Base-by-base conservation (phyloP, 192 early-diverging fungal genomes). In the Chytriomyces sp. region DNA sequence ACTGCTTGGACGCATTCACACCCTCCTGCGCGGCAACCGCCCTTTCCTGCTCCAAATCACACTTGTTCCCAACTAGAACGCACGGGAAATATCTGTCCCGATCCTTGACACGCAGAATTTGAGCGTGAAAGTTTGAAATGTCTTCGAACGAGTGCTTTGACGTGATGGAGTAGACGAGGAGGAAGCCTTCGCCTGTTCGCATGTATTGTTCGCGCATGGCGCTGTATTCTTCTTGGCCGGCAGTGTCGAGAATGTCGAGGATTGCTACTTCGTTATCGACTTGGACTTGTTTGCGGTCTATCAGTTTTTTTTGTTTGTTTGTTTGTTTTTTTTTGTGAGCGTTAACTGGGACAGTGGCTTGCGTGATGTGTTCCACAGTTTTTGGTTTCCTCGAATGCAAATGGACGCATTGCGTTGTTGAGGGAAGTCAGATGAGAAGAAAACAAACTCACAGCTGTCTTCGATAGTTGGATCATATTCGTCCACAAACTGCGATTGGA, bases 181-280 rank as follows among this genome's bases (percentile, higher is more conserved):
- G 83, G 81, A 96, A 96, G 2, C 94, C 94, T 72, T 96, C 90
- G 1, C 93, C 95, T 24, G 89, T 86, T 35, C 95, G 92, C 88
- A 97, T 96, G 69, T 97, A 96, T 71, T 96, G 89, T 81, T 95
- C 93, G 45, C 87, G 59, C 87, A 88, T 88, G 23, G 87, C 87
- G 57, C 57, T 53, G 79, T 95, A 95, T 75, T 95, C 94, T 73
- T 93, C 91, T 71, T 95, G 92, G 62, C 95, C 95, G 11, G 95
- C 95, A n/a, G 94, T 95, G 86, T 97, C 95, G 50, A 97, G 90
- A 62, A 97, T 90, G 75, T 97, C 95, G 24, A 97, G 87, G 77
- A 95, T 85, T 60, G 93, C 95, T 57, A 86, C 86, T 72, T 92
- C 89, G 69, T 85, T 87, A 75, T 97, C 95, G 16, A 97, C 90